Base-by-base conservation (phyloP, 192 early-diverging fungal genomes). In the Cetraspora pellucida region DNA sequence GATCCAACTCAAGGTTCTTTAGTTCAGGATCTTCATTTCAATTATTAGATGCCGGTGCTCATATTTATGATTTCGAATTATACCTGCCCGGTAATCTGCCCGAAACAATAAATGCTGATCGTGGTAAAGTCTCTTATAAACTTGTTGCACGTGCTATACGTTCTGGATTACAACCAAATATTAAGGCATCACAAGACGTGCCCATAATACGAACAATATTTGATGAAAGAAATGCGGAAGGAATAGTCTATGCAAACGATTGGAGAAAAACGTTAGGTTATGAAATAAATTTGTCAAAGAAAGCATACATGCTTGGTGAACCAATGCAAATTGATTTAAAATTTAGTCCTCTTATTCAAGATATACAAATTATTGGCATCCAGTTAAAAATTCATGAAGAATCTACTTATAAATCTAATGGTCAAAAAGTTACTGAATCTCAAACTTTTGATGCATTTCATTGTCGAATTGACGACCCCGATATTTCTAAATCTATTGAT, bases 181-280 rank as follows among this genome's bases (percentile, higher is more conserved):
- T 55, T 37, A 25, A 31, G 2, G 43, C 55, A 11, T 31, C 47
- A 10, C 17, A 10, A 55, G 0, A 21, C 10, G 21, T 72, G 13
- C 0, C 28, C 23, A 52, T 72, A 21, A 43, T 72, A 55, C 11
- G 70, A 55, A 72, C 70, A 19, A 3, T 55, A 37, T 21, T 45
- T 11, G 70, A 72, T 37, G 31, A 72, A n/a, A 37, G 17, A 19
- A 72, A 31, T 43, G 52, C 50, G 16, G 31, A 72, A 55, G 69
- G 69, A 55, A 72, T 43, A 27, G 28, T 9, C 10, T 31, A 54
- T 37, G 7, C 69, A 37, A 52, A 17, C 19, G 16, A 31, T 31
- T 52, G 28, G 19, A 57, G 54, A n/a, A 14, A 57, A 31, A 19
- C 13, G 9, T 55, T 72, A 52, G 10, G 5, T 43, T 72, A 72